These are phyloP conservation scores for Fusarium marasasianum DNA, from an alignment of 2,329 filamentous ascomycete species.

Conservation along the genomic window DNA sequence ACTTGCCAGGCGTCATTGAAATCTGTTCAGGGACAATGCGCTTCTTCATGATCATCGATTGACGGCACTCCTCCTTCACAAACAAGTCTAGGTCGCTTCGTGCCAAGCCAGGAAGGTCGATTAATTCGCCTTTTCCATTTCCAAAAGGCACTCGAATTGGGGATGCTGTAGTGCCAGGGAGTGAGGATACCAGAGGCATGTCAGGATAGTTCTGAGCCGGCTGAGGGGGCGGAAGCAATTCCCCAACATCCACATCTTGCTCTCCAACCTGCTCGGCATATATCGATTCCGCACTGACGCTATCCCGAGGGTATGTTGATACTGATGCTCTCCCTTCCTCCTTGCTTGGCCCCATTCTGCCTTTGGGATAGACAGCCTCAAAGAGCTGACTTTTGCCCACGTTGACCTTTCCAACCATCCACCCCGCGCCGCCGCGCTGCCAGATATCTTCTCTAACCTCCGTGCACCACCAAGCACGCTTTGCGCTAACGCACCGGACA, in stretches of 20 bases:
- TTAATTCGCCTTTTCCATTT: slow-evolving; percentile 84
- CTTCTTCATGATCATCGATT: slow-evolving; percentile 79
- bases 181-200: slow-evolving; percentile 85
- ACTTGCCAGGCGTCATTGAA: slow-evolving; percentile 78
- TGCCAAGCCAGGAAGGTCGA: slow-evolving; percentile 88
- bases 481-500: slow-evolving; percentile 85
- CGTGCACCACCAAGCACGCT: slow-evolving; percentile 89
- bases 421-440: slow-evolving; percentile 83
- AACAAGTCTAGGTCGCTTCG: slow-evolving; percentile 77
- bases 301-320: slow-evolving; percentile 25
- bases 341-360: slow-evolving; percentile 56
- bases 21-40: slow-evolving; percentile 79
- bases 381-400: slow-evolving; percentile 97
- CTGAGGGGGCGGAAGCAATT: slow-evolving; percentile 80
- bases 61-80: slow-evolving; percentile 72
- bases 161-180: slow-evolving; percentile 93
- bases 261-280: slow-evolving; percentile 43
- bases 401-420: slow-evolving; percentile 98
- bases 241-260: slow-evolving; percentile 51
- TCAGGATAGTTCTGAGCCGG: slow-evolving; percentile 78
- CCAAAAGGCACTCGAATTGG: slow-evolving; percentile 94
- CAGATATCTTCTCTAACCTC: slow-evolving; percentile 87
- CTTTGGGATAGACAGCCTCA: slow-evolving; percentile 85
- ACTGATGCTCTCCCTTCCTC: slow-evolving; percentile 14
- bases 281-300: slow-evolving; percentile 34